Evolutionary conservation across 441 rosid species (phyloP).

Genomic region (Populus tomentosa): DNA sequence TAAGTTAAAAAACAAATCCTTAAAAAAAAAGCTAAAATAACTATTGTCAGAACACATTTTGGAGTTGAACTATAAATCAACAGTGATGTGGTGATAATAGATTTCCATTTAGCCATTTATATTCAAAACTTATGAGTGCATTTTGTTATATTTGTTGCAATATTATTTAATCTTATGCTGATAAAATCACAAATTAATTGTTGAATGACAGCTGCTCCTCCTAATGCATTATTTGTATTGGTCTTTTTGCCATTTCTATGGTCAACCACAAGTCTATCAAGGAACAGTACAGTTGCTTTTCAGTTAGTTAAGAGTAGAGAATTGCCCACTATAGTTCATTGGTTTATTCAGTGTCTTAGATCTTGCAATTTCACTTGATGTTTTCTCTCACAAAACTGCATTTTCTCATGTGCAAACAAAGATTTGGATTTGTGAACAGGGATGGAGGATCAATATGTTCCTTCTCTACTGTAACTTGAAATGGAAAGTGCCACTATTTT

Average conservation of each 20-base stretch:
- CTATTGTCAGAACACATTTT: background rate
- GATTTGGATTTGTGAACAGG: background rate
- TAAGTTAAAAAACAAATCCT: background rate
- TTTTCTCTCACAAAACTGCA: background rate
- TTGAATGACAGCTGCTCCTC: background rate
- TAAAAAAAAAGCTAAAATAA: background rate
- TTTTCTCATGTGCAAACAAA: background rate
- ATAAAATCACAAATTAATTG: background rate
- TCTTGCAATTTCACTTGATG: background rate
- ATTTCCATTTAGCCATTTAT: background rate
- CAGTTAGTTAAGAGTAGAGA: background rate
- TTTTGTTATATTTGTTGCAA: background rate
- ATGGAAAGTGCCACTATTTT: background rate
- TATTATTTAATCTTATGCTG: background rate
- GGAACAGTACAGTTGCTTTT: background rate
- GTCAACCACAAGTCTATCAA: background rate
- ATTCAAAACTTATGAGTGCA: background rate
- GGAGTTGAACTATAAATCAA: background rate
- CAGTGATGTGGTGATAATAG: background rate
- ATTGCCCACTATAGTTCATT: background rate
- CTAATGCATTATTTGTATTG: background rate
- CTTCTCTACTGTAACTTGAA: background rate
- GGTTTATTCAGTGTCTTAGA: background rate
- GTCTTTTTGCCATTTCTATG: background rate
- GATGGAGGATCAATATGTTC: background rate